A percentile compares a stretch with the other conserved stretches of the same genome.
phyloP scores from a whole-genome alignment of 805 yeast genomes.

The Ogataea nakhonphanomensis region DNA sequence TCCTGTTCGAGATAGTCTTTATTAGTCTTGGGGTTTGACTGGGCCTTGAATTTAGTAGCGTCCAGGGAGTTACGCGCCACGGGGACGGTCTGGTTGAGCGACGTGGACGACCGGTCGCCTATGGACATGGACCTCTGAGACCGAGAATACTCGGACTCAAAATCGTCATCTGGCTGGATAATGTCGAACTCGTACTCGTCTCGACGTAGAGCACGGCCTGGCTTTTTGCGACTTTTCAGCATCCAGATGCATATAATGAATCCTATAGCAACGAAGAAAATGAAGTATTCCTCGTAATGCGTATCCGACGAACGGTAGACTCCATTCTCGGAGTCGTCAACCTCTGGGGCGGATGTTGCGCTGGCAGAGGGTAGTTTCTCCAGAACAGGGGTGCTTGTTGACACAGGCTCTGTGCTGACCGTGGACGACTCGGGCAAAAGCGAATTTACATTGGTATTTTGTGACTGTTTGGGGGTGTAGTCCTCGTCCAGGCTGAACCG shows the following conservation, averaged over 20 bases:
- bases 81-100: conserved; percentile 12
- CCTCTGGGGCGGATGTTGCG: background rate
- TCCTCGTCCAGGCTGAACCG: conserved; percentile 49
- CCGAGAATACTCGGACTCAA: conserved; percentile 17
- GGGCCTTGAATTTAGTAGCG: conserved; percentile 16
- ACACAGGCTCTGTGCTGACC: conserved; percentile 9
- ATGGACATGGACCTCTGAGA: conserved; percentile 15
- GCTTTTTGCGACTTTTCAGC: conserved; percentile 36
- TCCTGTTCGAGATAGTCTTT: conserved; percentile 22
- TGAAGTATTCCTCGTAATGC: conserved; percentile 59
- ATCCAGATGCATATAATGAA: conserved; percentile 44
- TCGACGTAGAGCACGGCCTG: conserved; percentile 49
- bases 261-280: conserved; percentile 58
- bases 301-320: conserved; percentile 29
- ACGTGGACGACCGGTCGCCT: conserved; percentile 12
- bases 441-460: conserved; percentile 18
- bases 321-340: conserved; percentile 16
- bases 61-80: conserved; percentile 26
- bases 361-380: conserved; percentile 1
- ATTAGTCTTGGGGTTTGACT: conserved; percentile 6
- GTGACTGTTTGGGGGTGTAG: conserved; percentile 34
- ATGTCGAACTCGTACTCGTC: conserved; percentile 77
- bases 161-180: conserved; percentile 46
- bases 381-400: conserved; percentile 9
- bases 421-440: no score